Evolutionary conservation across 495 filamentous ascomycete genomes (phyloP).

Genomic region (Penicillium soppii): DNA sequence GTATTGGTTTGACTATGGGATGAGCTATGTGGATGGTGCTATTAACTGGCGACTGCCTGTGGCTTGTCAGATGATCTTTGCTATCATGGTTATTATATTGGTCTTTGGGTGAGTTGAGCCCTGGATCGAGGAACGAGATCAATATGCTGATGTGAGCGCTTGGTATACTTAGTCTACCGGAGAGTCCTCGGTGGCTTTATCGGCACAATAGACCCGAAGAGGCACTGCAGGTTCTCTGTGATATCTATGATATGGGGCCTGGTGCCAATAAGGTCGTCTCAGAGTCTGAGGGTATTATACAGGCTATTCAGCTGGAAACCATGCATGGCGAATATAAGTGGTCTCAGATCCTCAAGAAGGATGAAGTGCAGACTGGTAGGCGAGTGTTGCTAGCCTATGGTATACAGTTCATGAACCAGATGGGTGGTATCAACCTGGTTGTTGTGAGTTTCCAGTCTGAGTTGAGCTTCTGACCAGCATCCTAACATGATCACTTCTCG

Average conservation of each 20-base stretch:
- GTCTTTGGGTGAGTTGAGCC: constrained; percentile 27
- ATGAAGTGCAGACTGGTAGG: constrained; percentile 51
- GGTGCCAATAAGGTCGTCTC: constrained; percentile 43
- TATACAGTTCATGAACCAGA: constrained; percentile 39
- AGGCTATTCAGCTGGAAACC: constrained; percentile 43
- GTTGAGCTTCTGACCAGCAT: neutral
- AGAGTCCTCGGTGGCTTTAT: constrained; percentile 47
- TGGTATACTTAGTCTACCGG: constrained; percentile 30
- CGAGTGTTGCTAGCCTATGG: constrained; percentile 52
- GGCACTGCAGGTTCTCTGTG: constrained; percentile 49
- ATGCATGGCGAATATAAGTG: constrained; percentile 44
- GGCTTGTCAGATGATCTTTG: constrained; percentile 43
- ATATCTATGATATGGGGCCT: constrained; percentile 41
- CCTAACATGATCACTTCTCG: neutral
- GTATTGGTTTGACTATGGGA: constrained; percentile 50
- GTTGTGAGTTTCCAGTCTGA: constrained; percentile 25
- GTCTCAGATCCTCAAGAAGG: constrained; percentile 47
- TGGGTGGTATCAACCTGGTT: constrained; percentile 52
- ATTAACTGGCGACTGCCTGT: constrained; percentile 47
- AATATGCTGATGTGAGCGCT: neutral
- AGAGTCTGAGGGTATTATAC: constrained; percentile 45
- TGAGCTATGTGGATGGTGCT: constrained; percentile 36
- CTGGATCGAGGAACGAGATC: constrained; percentile 11
- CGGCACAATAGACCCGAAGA: constrained; percentile 40
- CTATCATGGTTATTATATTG: constrained; percentile 33